Percentiles rank a stretch among this genome's conserved stretches.
These are phyloP conservation scores for Lumnitzera littorea DNA, from an alignment of 345 rosid genomes.

Conservation along the genomic window DNA sequence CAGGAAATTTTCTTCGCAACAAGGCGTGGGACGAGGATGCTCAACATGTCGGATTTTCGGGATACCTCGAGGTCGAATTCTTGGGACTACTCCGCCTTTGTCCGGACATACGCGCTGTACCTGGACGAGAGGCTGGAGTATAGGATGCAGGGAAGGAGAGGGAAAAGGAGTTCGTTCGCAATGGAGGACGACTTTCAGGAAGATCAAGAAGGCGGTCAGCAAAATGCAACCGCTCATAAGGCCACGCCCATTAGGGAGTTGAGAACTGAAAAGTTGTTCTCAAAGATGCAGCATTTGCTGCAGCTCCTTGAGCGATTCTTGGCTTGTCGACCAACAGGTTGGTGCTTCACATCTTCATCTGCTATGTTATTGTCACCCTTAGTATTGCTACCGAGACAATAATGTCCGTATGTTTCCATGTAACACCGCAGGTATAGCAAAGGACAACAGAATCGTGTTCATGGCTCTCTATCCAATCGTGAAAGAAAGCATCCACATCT, in stretches of 20 bases:
- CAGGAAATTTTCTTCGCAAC: conserved; percentile 75
- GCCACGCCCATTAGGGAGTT: conserved; percentile 70
- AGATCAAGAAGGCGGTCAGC: background rate
- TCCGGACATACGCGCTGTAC: conserved; percentile 60
- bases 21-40: conserved; percentile 67
- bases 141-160: conserved; percentile 34
- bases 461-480: conserved; percentile 66
- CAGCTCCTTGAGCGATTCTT: conserved; percentile 76
- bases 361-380: background rate
- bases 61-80: conserved; percentile 78
- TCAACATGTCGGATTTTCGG: conserved; percentile 75
- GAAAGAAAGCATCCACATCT: conserved; percentile 78
- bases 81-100: conserved; percentile 82
- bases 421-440: conserved; percentile 38
- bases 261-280: conserved; percentile 70
- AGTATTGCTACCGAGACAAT: background rate
- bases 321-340: conserved; percentile 78
- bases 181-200: conserved; percentile 16
- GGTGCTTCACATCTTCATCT: conserved; percentile 6
- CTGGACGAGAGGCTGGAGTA: conserved; percentile 77
- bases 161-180: conserved; percentile 26
- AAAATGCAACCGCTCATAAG: background rate
- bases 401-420: background rate
- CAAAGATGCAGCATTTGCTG: conserved; percentile 79
- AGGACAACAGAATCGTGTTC: conserved; percentile 57